phyloP scores from a whole-genome alignment of 306 rosid species.

The Trichosanthes truncata region DNA sequence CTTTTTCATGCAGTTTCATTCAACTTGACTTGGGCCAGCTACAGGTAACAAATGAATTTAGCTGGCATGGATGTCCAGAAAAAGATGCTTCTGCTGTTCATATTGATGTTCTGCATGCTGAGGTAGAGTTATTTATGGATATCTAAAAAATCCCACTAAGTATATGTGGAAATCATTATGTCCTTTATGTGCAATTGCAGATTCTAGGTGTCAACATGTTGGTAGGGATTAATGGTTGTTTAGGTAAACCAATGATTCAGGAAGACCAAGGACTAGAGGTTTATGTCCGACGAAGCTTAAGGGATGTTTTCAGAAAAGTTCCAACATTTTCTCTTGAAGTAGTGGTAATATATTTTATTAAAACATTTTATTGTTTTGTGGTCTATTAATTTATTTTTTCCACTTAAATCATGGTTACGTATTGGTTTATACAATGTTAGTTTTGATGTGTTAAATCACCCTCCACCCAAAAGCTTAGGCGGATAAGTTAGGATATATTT shows the following conservation, averaged over 20 bases:
- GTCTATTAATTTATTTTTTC: not conserved
- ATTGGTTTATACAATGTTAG: not conserved
- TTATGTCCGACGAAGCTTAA: constrained; percentile 84
- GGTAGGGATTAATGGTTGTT: constrained; percentile 64
- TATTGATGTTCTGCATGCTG: constrained; percentile 80
- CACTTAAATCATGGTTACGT: not conserved
- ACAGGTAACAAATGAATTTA: constrained; percentile 64
- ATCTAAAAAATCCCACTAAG: not conserved
- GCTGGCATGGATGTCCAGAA: constrained; percentile 85
- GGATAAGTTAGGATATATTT: not conserved
- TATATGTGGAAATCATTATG: not conserved
- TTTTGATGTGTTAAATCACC: not conserved
- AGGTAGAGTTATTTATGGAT: constrained; percentile 38
- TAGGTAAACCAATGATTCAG: constrained; percentile 88
- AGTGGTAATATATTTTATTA: constrained; percentile 37
- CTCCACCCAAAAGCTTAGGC: not conserved
- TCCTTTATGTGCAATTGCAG: constrained; percentile 32
- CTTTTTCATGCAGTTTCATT: constrained; percentile 56
- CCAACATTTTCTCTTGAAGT: constrained; percentile 91
- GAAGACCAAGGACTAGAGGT: constrained; percentile 87
- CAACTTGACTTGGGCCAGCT: constrained; percentile 96
- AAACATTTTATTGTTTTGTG: not conserved
- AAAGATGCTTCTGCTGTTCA: constrained; percentile 87
- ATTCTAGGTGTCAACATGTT: constrained; percentile 87
- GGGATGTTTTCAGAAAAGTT: constrained; percentile 90